Conservation (phyloP, 805 yeast genomes). For the Kuraishia molischiana region DNA sequence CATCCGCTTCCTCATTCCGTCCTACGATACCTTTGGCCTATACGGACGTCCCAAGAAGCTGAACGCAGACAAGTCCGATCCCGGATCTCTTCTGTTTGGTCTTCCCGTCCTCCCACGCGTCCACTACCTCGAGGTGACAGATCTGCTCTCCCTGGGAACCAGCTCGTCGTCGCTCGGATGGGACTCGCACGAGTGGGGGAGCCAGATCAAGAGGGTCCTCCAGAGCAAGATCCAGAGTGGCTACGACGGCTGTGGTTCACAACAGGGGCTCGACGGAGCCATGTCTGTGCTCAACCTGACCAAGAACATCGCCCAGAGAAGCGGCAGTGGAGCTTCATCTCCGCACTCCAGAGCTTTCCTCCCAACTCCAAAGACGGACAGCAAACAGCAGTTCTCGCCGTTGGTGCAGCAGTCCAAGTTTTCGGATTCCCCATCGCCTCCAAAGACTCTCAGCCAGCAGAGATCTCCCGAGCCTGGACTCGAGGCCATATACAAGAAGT, state of each 20-base stretch:
- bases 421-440: neutral
- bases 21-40: conserved; percentile 64
- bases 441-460: neutral
- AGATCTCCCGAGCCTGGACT: conserved; percentile 16
- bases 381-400: neutral
- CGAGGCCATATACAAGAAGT: conserved; percentile 20
- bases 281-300: conserved; percentile 12
- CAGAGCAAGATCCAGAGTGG: conserved; percentile 46
- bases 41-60: conserved; percentile 77
- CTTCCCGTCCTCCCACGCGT: conserved; percentile 75
- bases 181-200: conserved; percentile 53
- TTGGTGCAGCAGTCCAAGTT: neutral
- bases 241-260: conserved; percentile 71
- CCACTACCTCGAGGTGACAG: conserved; percentile 61
- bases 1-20: conserved; percentile 67
- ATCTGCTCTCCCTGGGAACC: conserved; percentile 33
- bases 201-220: conserved; percentile 43
- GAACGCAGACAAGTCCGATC: conserved; percentile 62
- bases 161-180: conserved; percentile 29
- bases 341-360: conserved; percentile 26
- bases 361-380: conserved; percentile 19
- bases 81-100: conserved; percentile 62
- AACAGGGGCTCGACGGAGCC: conserved; percentile 53
- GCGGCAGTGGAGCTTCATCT: conserved; percentile 16
- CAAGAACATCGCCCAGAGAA: neutral